Evolutionary conservation across 1,139 yeast genomes (phyloP).

Genomic region (Pichia sp.): DNA sequence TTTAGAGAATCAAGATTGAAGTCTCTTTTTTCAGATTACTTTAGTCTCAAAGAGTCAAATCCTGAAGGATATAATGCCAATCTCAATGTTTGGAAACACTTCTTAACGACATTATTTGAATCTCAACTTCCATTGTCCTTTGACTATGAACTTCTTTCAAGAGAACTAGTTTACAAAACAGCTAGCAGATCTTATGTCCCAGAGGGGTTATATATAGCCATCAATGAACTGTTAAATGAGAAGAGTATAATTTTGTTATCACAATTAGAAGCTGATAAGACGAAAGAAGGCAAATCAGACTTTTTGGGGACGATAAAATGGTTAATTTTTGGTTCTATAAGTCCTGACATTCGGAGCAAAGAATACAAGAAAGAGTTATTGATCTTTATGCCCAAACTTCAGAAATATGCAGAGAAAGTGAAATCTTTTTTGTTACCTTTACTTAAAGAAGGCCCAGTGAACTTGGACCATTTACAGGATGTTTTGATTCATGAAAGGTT

Average conservation of each 20-base stretch:
- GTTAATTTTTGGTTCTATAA: not conserved
- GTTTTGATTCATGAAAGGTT: conserved; percentile 1
- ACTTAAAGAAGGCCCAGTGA: conserved; percentile 7
- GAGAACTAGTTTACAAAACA: conserved; percentile 15
- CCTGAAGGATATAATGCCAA: conserved; percentile 72
- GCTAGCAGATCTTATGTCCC: conserved; percentile 21
- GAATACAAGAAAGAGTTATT: not conserved
- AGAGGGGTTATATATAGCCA: conserved; percentile 27
- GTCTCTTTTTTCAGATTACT: conserved; percentile 64
- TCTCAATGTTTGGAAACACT: conserved; percentile 55
- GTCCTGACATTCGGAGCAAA: not conserved
- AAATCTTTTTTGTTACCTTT: not conserved
- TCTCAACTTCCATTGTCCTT: conserved; percentile 20
- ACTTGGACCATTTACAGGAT: conserved; percentile 1
- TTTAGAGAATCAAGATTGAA: conserved; percentile 40
- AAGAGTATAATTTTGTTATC: conserved; percentile 23
- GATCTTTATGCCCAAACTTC: not conserved
- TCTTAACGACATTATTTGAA: conserved; percentile 29
- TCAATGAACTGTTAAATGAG: conserved; percentile 28
- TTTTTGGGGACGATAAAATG: not conserved
- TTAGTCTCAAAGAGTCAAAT: conserved; percentile 46
- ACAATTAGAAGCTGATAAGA: conserved; percentile 6
- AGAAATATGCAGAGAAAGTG: not conserved
- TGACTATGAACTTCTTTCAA: conserved; percentile 19
- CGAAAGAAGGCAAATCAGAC: not conserved